phyloP scores from a whole-genome alignment of 768 basidiomycete genomes.

The Austroboletus eburneus region DNA sequence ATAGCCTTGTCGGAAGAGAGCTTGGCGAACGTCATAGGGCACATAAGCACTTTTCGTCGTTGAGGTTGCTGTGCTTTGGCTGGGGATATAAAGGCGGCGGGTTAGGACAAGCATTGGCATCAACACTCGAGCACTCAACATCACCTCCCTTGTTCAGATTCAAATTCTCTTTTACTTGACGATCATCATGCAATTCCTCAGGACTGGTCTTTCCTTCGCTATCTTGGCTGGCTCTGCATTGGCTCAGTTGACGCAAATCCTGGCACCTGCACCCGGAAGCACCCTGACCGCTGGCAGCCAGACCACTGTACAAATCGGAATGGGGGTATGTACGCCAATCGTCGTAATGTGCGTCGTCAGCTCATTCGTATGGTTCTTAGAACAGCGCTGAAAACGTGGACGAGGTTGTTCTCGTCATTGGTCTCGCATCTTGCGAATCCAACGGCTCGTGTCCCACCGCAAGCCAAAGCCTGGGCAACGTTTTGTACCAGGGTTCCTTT shows the following conservation, averaged over 20 bases:
- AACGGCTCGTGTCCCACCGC: slow-evolving; percentile 22
- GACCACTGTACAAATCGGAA: slow-evolving; percentile 13
- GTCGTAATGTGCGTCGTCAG: not conserved
- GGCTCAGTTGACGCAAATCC: slow-evolving; percentile 14
- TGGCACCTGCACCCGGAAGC: slow-evolving; percentile 6
- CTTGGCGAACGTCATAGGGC: too few relatives aligned
- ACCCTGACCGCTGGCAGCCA: slow-evolving; percentile 7
- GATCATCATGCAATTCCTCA: slow-evolving; percentile 16
- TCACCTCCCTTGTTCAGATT: not conserved
- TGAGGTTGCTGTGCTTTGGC: too few relatives aligned
- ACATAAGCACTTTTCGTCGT: too few relatives aligned
- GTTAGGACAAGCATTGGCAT: too few relatives aligned
- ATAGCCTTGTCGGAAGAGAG: too few relatives aligned
- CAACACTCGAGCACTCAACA: too few relatives aligned
- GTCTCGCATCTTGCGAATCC: slow-evolving; percentile 24
- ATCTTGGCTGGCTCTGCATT: slow-evolving; percentile 10
- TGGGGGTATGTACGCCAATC: slow-evolving; percentile 12
- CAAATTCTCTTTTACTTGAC: too few relatives aligned
- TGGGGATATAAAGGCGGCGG: too few relatives aligned
- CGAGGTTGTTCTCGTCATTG: slow-evolving; percentile 29
- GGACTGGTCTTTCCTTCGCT: slow-evolving; percentile 10
- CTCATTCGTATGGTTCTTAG: not conserved
- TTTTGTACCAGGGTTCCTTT: slow-evolving; percentile 35
- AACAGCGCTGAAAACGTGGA: slow-evolving; percentile 22
- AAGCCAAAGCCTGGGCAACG: slow-evolving; percentile 22